phyloP scores from a whole-genome alignment of 1,284 basidiomycete genomes.

The Mycena sp. region DNA sequence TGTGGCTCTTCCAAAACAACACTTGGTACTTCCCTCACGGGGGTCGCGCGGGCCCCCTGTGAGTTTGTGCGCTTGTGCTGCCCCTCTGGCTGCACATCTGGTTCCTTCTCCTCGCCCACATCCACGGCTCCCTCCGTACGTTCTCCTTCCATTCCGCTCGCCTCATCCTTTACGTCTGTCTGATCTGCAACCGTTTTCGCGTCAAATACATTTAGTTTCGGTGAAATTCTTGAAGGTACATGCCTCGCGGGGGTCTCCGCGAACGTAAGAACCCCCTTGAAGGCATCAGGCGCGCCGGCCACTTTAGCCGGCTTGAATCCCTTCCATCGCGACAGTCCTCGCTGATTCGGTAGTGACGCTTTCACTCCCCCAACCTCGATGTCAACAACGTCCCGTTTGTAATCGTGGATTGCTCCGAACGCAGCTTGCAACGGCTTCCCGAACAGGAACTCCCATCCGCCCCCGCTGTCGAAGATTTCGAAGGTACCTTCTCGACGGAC shows the following conservation, averaged over 20 bases:
- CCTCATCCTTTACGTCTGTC: not conserved
- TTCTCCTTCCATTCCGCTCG: not conserved
- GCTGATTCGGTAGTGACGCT: not conserved
- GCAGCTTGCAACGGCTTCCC: constrained; percentile 13
- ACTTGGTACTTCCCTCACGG: not conserved
- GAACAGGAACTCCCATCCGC: constrained; percentile 11
- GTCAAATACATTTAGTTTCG: not conserved
- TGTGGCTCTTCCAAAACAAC: not conserved
- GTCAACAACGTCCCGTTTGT: not conserved
- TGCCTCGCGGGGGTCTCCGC: constrained; percentile 3
- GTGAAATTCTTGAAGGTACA: not conserved
- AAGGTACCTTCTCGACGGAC: not conserved
- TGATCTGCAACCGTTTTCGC: not conserved
- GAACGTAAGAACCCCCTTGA: constrained; percentile 2
- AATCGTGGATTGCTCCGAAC: constrained; percentile 5
- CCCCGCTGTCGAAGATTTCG: constrained; percentile 18
- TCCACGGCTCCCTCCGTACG: not conserved
- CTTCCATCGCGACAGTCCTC: not conserved
- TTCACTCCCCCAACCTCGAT: not conserved
- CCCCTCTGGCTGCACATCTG: not conserved
- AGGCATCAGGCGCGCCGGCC: not conserved
- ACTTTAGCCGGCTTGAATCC: not conserved
- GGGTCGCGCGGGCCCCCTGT: not conserved
- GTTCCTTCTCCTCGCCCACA: not conserved
- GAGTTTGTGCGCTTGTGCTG: not conserved